Evolutionary conservation across 2,329 filamentous ascomycete species (phyloP).

Genomic region (Cladosporium sphaerospermum): DNA sequence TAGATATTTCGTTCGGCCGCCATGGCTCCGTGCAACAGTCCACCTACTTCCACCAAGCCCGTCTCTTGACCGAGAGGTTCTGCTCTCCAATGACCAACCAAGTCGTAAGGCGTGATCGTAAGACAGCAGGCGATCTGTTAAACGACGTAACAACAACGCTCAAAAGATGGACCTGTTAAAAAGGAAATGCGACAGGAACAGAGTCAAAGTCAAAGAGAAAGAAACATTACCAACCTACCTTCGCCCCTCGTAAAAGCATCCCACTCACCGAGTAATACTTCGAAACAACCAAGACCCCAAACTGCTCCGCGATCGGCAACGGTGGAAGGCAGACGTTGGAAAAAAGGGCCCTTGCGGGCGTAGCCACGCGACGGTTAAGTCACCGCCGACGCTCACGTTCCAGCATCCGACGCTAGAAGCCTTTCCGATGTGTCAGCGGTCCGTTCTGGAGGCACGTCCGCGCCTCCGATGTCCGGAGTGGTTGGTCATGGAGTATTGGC

Average conservation of each 20-base stretch:
- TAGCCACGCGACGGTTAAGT: background rate
- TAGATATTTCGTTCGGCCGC: background rate
- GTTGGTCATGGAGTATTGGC: background rate
- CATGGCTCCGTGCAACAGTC: background rate
- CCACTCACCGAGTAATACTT: background rate
- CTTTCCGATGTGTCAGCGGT: conserved; percentile 11
- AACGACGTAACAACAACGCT: background rate
- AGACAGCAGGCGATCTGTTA: no score
- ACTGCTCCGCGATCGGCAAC: conserved; percentile 1
- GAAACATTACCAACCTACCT: background rate
- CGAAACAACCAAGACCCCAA: background rate
- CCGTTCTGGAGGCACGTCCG: background rate
- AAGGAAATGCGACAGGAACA: background rate
- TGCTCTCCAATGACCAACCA: no score
- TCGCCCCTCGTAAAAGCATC: background rate
- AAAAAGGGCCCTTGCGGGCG: conserved; percentile 7
- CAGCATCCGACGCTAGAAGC: background rate
- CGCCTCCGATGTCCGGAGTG: conserved; percentile 5
- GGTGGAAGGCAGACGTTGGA: background rate
- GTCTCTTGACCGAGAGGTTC: no score
- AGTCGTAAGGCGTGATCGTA: no score
- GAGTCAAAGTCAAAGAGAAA: background rate
- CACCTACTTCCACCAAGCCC: background rate
- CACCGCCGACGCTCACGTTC: conserved; percentile 1
- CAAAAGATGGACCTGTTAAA: background rate